Conservation (phyloP, 495 filamentous ascomycete genomes). For the Penicillium cataractarum region DNA sequence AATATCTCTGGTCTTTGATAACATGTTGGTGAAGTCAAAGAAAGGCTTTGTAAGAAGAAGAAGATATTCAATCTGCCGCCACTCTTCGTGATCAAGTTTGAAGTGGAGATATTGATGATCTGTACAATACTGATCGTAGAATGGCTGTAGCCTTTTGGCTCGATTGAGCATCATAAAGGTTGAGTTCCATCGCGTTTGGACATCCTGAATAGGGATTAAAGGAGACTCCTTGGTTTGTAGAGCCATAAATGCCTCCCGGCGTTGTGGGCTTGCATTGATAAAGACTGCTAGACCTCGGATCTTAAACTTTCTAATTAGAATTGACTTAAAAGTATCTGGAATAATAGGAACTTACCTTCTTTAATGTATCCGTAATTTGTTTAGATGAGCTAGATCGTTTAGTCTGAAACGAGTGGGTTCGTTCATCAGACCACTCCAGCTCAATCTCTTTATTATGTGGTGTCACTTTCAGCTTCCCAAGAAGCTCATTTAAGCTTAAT, state of each 20-base stretch:
- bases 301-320: background rate
- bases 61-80: background rate
- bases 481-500: background rate
- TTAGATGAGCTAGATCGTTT: background rate
- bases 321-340: background rate
- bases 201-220: too few species aligned
- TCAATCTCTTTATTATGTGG: background rate
- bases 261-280: background rate
- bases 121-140: background rate
- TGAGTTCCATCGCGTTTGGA: background rate
- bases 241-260: background rate
- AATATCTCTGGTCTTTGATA: conserved; percentile 1
- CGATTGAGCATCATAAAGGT: background rate
- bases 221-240: background rate
- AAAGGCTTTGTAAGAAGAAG: background rate
- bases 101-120: background rate
- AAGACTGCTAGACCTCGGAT: conserved; percentile 1
- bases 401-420: background rate
- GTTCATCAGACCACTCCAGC: background rate
- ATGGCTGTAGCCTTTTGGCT: background rate
- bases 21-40: background rate
- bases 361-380: background rate
- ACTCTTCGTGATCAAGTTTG: background rate
- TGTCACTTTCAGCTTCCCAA: background rate
- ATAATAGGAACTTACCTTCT: background rate